Evolutionary conservation across 1,284 basidiomycete genomes (phyloP).

Genomic region (Ganoderma boninense): DNA sequence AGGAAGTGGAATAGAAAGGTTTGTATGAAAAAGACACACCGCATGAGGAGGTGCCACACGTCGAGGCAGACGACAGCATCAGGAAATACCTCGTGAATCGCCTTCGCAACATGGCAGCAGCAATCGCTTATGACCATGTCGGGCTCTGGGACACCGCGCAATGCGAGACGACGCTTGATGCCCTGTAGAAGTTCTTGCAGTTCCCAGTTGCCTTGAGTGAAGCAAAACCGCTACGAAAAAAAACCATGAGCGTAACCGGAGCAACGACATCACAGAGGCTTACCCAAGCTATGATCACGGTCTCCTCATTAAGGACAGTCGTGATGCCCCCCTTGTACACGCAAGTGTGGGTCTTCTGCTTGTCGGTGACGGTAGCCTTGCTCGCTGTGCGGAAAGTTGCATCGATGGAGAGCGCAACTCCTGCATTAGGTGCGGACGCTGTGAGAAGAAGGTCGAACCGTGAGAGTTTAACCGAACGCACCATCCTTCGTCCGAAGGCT

Average conservation of each 20-base stretch:
- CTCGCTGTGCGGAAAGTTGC: not conserved
- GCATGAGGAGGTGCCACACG: conserved; percentile 28
- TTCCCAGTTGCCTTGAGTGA: conserved; percentile 19
- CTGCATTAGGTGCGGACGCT: not conserved
- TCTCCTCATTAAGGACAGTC: conserved; percentile 9
- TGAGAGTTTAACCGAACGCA: not conserved
- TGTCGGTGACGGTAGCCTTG: not conserved
- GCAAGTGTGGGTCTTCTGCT: not conserved
- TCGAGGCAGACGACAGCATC: conserved; percentile 21
- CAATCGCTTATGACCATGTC: conserved; percentile 36
- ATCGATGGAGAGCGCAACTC: not conserved
- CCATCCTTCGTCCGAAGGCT: not conserved
- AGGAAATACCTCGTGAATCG: conserved; percentile 23
- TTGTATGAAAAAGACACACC: conserved; percentile 16
- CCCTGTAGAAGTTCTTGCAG: conserved; percentile 33
- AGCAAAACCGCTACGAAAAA: conserved; percentile 14
- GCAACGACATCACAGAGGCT: not conserved
- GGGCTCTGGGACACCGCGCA: conserved; percentile 25
- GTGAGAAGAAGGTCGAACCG: not conserved
- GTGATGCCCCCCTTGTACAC: conserved; percentile 5
- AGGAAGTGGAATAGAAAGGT: not conserved
- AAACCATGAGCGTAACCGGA: not conserved
- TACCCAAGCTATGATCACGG: conserved; percentile 5
- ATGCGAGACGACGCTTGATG: conserved; percentile 18
- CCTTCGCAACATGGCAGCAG: conserved; percentile 34